These are phyloP conservation scores for Cytospora chrysosperma DNA, from an alignment of 2,329 filamentous ascomycete genomes.

Conservation along the genomic window DNA sequence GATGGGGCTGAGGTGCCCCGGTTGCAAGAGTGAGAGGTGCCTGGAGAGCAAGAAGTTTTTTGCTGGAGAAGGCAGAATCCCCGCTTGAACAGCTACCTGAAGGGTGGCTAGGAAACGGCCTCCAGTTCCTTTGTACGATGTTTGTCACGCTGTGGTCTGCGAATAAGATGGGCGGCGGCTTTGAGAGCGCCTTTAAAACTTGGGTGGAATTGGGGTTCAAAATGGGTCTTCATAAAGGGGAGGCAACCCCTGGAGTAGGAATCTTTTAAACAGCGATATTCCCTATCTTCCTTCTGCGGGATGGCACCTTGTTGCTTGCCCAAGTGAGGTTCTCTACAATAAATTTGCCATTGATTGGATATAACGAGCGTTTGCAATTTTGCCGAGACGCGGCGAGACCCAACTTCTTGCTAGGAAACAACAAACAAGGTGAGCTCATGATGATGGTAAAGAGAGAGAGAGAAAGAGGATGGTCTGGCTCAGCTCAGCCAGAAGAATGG, in stretches of 20 bases:
- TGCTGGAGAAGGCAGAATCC: constrained; percentile 32
- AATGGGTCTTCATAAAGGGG: neutral
- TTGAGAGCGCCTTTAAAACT: neutral
- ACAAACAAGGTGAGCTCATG: too few relatives aligned
- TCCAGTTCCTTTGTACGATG: neutral
- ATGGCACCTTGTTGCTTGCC: neutral
- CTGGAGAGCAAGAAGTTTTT: constrained; percentile 73
- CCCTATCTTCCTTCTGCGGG: neutral
- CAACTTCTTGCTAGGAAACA: too few relatives aligned
- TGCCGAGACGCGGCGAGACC: too few relatives aligned
- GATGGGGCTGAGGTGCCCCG: constrained; percentile 89
- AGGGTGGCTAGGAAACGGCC: neutral
- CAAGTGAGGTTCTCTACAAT: neutral
- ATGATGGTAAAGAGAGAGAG: too few relatives aligned
- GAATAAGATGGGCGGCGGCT: neutral
- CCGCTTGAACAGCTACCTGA: neutral
- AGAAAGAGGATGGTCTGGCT: too few relatives aligned
- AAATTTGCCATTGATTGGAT: too few relatives aligned
- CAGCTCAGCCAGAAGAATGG: neutral
- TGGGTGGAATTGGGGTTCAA: neutral
- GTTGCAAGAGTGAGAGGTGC: constrained; percentile 87
- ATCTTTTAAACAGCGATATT: neutral
- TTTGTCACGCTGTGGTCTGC: neutral
- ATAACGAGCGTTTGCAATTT: too few relatives aligned
- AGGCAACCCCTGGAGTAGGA: neutral